phyloP scores from a whole-genome alignment of 2,329 filamentous ascomycete species.

The Sporothrix humicola region DNA sequence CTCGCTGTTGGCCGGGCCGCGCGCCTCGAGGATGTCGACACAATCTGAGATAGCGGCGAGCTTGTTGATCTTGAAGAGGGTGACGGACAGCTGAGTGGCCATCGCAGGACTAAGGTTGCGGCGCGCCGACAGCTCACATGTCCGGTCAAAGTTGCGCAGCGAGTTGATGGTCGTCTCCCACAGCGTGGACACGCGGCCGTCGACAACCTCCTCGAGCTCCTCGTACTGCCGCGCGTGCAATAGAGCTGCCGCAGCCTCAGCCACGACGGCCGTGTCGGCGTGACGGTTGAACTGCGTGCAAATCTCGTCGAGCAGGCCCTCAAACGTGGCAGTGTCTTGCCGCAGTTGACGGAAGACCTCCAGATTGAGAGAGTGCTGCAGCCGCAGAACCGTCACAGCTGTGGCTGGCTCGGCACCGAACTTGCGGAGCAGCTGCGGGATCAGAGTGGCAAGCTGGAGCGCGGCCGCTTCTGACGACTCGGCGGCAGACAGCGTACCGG shows the following conservation, averaged over 20 bases:
- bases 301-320: slow-evolving; percentile 84
- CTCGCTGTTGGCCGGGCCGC: slow-evolving; percentile 52
- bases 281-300: slow-evolving; percentile 95
- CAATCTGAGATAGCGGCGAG: slow-evolving; percentile 81
- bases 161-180: slow-evolving; percentile 85
- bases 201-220: slow-evolving; percentile 84
- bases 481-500: slow-evolving; percentile 38
- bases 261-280: slow-evolving; percentile 81
- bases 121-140: slow-evolving; percentile 72
- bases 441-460: slow-evolving; percentile 74
- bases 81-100: slow-evolving; percentile 73
- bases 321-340: slow-evolving; percentile 81
- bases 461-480: slow-evolving; percentile 81
- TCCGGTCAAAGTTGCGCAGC: slow-evolving; percentile 72
- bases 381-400: slow-evolving; percentile 80
- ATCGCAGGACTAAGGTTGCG: slow-evolving; percentile 69
- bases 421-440: slow-evolving; percentile 87
- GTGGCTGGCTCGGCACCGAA: slow-evolving; percentile 89
- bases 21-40: slow-evolving; percentile 73
- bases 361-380: slow-evolving; percentile 86
- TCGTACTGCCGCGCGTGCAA: slow-evolving; percentile 85
- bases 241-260: slow-evolving; percentile 81
- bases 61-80: slow-evolving; percentile 79
- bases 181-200: slow-evolving; percentile 76
- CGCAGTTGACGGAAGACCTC: slow-evolving; percentile 87